These are phyloP conservation scores for Talaromyces sp. DNA, from an alignment of 2,329 filamentous ascomycete genomes.

Conservation along the genomic window DNA sequence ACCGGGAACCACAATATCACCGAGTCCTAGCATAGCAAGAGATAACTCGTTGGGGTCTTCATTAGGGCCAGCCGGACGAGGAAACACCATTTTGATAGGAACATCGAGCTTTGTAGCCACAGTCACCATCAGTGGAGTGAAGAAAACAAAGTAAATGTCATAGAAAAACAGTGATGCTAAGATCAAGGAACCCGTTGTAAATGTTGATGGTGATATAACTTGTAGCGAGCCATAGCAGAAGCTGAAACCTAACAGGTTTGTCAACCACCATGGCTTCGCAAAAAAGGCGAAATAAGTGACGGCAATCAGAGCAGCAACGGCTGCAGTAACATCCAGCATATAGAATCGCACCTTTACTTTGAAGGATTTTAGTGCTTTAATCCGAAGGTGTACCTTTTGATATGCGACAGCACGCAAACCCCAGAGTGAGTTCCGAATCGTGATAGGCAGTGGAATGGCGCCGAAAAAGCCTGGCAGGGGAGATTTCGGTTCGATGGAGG, in stretches of 20 bases:
- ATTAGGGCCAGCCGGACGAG: constrained; percentile 55
- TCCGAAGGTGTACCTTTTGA: constrained; percentile 51
- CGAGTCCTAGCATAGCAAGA: constrained; percentile 78
- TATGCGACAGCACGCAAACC: constrained; percentile 46
- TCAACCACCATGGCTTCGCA: constrained; percentile 65
- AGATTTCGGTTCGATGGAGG: constrained; percentile 34
- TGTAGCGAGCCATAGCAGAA: constrained; percentile 82
- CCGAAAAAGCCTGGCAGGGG: constrained; percentile 54
- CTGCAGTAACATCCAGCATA: constrained; percentile 53
- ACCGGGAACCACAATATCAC: constrained; percentile 90
- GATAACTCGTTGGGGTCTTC: constrained; percentile 42
- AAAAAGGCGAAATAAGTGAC: constrained; percentile 64
- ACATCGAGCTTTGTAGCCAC: constrained; percentile 85
- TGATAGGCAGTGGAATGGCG: constrained; percentile 44
- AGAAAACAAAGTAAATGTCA: constrained; percentile 71
- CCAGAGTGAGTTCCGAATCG: constrained; percentile 47
- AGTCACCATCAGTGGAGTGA: constrained; percentile 53
- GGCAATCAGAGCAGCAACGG: constrained; percentile 53
- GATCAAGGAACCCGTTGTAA: constrained; percentile 74
- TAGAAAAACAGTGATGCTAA: constrained; percentile 83
- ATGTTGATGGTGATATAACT: constrained; percentile 84
- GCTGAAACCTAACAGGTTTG: constrained; percentile 81
- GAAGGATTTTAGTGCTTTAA: constrained; percentile 53
- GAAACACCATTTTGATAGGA: constrained; percentile 87
- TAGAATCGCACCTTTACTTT: constrained; percentile 43